A percentile compares a stretch with the other conserved stretches of the same genome.
Evolutionary conservation across 805 yeast species (phyloP).

Genomic region (Saccharomyces paradoxus): DNA sequence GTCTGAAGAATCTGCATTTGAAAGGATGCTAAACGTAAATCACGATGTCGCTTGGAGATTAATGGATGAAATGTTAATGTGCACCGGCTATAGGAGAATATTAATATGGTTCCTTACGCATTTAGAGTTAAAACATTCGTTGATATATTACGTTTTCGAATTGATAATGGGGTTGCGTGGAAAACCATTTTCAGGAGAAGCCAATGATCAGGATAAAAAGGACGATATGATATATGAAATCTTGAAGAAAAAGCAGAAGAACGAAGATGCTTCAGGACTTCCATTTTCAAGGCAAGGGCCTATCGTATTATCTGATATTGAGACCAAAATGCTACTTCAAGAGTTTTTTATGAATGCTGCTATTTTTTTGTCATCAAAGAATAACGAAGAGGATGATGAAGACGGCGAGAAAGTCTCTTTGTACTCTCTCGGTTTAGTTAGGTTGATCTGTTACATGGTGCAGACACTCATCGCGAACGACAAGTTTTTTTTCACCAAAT

Average conservation of each 20-base stretch:
- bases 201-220: constrained; percentile 5
- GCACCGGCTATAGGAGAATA: constrained; percentile 52
- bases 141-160: constrained; percentile 58
- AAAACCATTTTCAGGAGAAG: constrained; percentile 9
- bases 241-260: constrained; percentile 8
- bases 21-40: constrained; percentile 43
- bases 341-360: constrained; percentile 56
- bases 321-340: constrained; percentile 58
- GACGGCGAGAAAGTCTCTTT: constrained; percentile 27
- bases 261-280: constrained; percentile 3
- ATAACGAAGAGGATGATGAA: constrained; percentile 15
- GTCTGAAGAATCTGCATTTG: constrained; percentile 40
- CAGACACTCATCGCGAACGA: constrained; percentile 40
- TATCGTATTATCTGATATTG: constrained; percentile 48
- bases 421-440: constrained; percentile 38
- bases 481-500: constrained; percentile 37
- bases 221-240: not conserved
- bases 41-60: constrained; percentile 46
- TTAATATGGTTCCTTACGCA: constrained; percentile 64
- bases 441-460: constrained; percentile 56
- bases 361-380: constrained; percentile 35
- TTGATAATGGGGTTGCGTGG: constrained; percentile 53
- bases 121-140: constrained; percentile 44
- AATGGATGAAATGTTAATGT: constrained; percentile 66
- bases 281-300: constrained; percentile 51